phyloP scores from a whole-genome alignment of 2,329 filamentous ascomycete species.

The Aspergillus brasiliensis region DNA sequence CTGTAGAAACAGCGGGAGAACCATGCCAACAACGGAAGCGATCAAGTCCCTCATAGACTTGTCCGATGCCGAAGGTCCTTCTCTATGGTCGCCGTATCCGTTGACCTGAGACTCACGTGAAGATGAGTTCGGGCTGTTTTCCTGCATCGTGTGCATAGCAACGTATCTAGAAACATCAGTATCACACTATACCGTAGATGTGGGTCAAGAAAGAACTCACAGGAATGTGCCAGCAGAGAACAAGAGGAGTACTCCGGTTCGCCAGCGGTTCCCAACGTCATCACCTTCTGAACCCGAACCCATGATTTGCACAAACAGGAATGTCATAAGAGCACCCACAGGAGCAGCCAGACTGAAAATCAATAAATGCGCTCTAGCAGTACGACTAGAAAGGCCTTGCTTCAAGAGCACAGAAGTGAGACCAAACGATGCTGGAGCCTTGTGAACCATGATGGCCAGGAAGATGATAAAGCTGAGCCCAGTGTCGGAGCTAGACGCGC shows the following conservation, averaged over 20 bases:
- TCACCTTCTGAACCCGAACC: constrained; percentile 55
- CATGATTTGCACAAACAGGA: constrained; percentile 73
- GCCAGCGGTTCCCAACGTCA: constrained; percentile 71
- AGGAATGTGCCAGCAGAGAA: constrained; percentile 96
- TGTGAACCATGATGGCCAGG: constrained; percentile 95
- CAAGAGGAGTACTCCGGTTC: constrained; percentile 88
- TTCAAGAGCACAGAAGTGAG: constrained; percentile 87
- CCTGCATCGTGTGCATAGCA: constrained; percentile 98
- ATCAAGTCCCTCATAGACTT: constrained; percentile 49
- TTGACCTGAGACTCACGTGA: constrained; percentile 40
- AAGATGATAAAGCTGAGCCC: constrained; percentile 90
- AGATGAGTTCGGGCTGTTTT: constrained; percentile 49
- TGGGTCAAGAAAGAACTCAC: constrained; percentile 56
- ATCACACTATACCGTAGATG: constrained; percentile 7
- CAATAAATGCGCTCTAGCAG: constrained; percentile 79
- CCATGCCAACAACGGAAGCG: constrained; percentile 51
- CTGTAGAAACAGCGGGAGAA: constrained; percentile 50
- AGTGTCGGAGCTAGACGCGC: constrained; percentile 79
- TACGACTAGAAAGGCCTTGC: constrained; percentile 85
- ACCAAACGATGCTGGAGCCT: constrained; percentile 93
- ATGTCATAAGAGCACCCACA: constrained; percentile 80
- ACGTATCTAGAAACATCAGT: constrained; percentile 68
- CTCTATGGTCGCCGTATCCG: constrained; percentile 46
- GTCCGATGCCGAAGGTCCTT: constrained; percentile 35
- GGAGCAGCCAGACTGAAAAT: constrained; percentile 92